phyloP scores from a whole-genome alignment of 306 rosid species.

The Quercus parvula region DNA sequence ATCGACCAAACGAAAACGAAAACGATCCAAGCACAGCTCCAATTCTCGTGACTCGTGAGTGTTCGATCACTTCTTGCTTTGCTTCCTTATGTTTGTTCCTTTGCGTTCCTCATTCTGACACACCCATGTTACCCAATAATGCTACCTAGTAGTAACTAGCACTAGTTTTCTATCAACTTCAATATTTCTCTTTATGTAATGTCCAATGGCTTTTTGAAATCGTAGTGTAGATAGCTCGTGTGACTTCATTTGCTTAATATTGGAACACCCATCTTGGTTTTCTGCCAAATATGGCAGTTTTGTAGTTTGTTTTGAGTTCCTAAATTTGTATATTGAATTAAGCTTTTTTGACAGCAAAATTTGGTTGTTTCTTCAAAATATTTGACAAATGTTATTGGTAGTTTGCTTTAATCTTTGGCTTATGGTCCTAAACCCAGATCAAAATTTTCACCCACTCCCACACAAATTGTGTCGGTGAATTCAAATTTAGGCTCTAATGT shows the following conservation, averaged over 20 bases:
- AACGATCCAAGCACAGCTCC: constrained; percentile 23
- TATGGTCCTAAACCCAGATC: background rate
- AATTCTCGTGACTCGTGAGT: constrained; percentile 37
- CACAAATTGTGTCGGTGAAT: background rate
- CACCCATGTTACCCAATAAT: background rate
- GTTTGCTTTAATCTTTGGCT: background rate
- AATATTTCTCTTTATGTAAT: background rate
- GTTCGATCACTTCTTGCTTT: constrained; percentile 19
- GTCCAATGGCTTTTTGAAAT: background rate
- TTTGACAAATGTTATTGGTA: background rate
- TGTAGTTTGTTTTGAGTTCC: background rate
- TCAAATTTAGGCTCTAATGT: background rate
- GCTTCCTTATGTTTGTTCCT: background rate
- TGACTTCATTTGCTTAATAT: background rate
- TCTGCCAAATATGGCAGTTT: background rate
- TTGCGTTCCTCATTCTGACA: background rate
- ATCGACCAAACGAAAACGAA: constrained; percentile 13
- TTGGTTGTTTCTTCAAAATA: background rate
- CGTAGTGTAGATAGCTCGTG: background rate
- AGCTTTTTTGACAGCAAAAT: background rate
- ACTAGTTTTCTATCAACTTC: background rate
- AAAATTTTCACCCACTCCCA: background rate
- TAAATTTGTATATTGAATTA: background rate
- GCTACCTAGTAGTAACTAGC: too few species aligned
- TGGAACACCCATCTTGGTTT: background rate